Percentiles rank a stretch among this genome's conserved stretches.
Conservation (phyloP, 2,329 filamentous ascomycete species). For the Colletotrichum coccodes region DNA sequence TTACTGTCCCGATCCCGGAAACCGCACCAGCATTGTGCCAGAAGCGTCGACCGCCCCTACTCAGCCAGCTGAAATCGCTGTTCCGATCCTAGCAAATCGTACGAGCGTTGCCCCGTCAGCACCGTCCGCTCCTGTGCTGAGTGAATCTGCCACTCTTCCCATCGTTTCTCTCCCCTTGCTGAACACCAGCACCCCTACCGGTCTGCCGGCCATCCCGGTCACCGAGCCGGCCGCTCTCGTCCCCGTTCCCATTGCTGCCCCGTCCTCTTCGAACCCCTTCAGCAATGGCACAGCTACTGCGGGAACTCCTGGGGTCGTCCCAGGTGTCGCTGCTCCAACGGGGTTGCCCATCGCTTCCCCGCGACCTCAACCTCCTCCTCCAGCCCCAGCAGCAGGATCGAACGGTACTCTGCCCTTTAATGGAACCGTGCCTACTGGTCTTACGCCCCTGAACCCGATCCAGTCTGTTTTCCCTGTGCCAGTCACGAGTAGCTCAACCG, state of each 20-base stretch:
- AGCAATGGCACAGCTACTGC: background rate
- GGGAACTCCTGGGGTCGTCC: background rate
- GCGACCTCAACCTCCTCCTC: background rate
- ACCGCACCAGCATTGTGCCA: conserved; percentile 23
- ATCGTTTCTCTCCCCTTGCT: background rate
- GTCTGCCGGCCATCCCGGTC: conserved; percentile 3
- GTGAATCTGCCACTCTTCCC: too few species aligned
- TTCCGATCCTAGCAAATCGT: background rate
- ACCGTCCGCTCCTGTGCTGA: background rate
- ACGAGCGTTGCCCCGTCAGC: background rate
- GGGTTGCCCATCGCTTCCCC: too few species aligned
- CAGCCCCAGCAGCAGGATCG: background rate
- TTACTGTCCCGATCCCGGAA: background rate
- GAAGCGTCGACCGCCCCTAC: conserved; percentile 7
- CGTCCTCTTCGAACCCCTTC: background rate
- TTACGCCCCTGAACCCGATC: conserved; percentile 9
- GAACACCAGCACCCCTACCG: background rate
- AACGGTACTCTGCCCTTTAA: background rate
- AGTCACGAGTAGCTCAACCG: background rate
- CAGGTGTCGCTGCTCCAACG: background rate
- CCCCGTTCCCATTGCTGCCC: background rate
- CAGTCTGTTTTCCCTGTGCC: background rate
- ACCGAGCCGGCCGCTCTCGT: conserved; percentile 8
- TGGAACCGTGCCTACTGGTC: background rate
- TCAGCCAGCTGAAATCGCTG: background rate